Base-by-base conservation (phyloP, 371 early-diverging fungal species). In the Entomophthora muscae region DNA sequence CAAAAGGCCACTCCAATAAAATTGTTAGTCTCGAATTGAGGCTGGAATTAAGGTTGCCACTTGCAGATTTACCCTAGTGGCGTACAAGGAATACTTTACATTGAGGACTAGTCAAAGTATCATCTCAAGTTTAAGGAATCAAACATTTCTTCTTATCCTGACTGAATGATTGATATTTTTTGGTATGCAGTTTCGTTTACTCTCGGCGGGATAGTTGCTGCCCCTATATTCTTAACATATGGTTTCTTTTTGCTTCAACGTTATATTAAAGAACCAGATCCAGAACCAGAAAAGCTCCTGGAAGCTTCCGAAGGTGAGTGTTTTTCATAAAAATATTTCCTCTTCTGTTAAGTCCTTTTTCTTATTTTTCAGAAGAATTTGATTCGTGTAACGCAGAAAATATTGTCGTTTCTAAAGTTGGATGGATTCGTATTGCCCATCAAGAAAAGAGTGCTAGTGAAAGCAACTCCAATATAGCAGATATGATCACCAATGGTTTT, bases 131-230 rank as follows among this genome's bases (percentile, higher is more conserved):
- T n/a, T n/a, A n/a, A n/a, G n/a, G n/a, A n/a, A n/a, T n/a, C n/a
- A n/a, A n/a, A n/a, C n/a, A n/a, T n/a, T n/a, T n/a, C n/a, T n/a
- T n/a, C n/a, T n/a, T n/a, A 55, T 42, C 10, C 42, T 42, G 17
- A 10, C 17, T 42, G 28, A 55, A 58, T 32, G 32, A 30, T 0
- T 3, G 7, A 58, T 28, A 58, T 58, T 3, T 28, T 58, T 21
- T 27, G 59, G 28, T 58, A 58, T 31, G n/a, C 26, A 30, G 21
- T 28, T n/a, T 58, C 59, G 13, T 58, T 58, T 31, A 21, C 26
- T 28, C 22, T 58, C 3, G 59, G 59, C 31, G 59, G 59, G 24
- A 30, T 58, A 10, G 31, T 58, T 58, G 59, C 22, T 7, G 59
- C 59, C 17, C 59, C 59, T 21, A 58, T 58, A 7, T 30, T 58